Evolutionary conservation across 2,329 filamentous ascomycete genomes (phyloP), one percentile per base, ranked within the genome.

Genomic region (Albophoma yamanashiensis): DNA sequence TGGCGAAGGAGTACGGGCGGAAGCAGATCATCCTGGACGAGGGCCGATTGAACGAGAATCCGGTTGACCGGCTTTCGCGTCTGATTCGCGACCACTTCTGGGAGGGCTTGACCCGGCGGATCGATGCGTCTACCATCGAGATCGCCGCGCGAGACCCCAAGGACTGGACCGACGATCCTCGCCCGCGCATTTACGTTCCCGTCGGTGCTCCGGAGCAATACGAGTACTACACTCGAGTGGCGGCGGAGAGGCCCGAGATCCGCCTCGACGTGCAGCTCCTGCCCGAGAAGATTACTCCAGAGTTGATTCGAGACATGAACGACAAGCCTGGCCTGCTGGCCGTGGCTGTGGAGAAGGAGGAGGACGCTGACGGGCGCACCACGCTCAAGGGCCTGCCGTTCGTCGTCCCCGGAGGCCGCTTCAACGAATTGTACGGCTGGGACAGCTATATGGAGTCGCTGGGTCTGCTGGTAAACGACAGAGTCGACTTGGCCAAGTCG

Each of bases 381-480:
- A 88, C 88, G 4, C 78, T 95, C 47, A 81, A 82, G 42, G 94
- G 94, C 3, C 80, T 95, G 61, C 93, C 94, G 0, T 99, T 97
- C 67, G 92, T 97, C n/a, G 94, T 99, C 3, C 94, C 94, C 0
- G 94, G 94, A 62, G 94, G 94, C 31, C 86, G 94, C 38, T 99
- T 99, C 85, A 99, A 99, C 74, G 94, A 99, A 74, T 77, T 99
- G 27, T 99, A 99, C 71, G 93, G 93, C 55, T 99, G 94, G 94
- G 94, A 99, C 75, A 97, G 92, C 72, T 99, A 97, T 78, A 97
- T 99, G 92, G 91, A 93, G 73, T 94, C 93, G 6, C 80, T 97
- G 3, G 94, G 94, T 22, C 81, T 99, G 61, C 79, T 97, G 61
- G 85, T 91, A 67, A 91, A 93, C 70, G 89, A 94, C 70, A 87